Conservation (phyloP, 768 basidiomycete genomes). For the Gymnopilus junonius region DNA sequence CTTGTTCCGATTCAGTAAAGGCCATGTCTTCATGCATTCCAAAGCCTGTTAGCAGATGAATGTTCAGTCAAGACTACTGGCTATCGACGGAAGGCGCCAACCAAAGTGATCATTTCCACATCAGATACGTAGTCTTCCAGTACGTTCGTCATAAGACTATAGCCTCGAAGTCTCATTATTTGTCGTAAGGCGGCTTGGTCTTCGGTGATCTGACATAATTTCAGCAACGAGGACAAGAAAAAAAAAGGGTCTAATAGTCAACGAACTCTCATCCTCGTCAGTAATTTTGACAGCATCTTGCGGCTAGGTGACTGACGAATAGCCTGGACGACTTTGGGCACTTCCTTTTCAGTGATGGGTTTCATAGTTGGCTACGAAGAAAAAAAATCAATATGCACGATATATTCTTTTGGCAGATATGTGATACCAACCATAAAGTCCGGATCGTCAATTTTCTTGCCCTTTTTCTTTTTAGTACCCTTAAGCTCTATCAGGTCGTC, state of each 20-base stretch:
- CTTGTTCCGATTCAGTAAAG: conserved; percentile 85
- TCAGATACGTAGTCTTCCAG: conserved; percentile 79
- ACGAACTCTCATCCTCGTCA: conserved; percentile 81
- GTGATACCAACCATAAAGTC: conserved; percentile 77
- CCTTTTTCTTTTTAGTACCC: conserved; percentile 92
- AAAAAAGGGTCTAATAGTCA: neutral
- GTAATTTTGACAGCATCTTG: conserved; percentile 79
- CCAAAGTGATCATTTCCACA: conserved; percentile 68
- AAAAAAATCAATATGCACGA: conserved; percentile 7
- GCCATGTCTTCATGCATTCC: conserved; percentile 77
- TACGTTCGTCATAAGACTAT: conserved; percentile 89
- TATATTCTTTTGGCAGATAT: neutral
- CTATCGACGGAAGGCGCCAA: conserved; percentile 39
- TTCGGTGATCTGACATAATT: conserved; percentile 70
- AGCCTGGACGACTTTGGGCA: conserved; percentile 91
- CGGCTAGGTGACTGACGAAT: conserved; percentile 86
- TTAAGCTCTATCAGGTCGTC: conserved; percentile 83
- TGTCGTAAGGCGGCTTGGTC: conserved; percentile 79
- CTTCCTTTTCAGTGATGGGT: conserved; percentile 76
- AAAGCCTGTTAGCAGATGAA: conserved; percentile 49
- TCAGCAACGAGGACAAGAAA: neutral
- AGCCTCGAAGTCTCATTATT: conserved; percentile 91
- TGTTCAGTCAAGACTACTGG: neutral
- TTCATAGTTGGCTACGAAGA: conserved; percentile 70
- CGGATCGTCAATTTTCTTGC: conserved; percentile 88